A percentile compares a stretch with the other conserved stretches of the same genome.
Conservation (phyloP, 2,329 filamentous ascomycete species). For the Juglanconis oblonga region DNA sequence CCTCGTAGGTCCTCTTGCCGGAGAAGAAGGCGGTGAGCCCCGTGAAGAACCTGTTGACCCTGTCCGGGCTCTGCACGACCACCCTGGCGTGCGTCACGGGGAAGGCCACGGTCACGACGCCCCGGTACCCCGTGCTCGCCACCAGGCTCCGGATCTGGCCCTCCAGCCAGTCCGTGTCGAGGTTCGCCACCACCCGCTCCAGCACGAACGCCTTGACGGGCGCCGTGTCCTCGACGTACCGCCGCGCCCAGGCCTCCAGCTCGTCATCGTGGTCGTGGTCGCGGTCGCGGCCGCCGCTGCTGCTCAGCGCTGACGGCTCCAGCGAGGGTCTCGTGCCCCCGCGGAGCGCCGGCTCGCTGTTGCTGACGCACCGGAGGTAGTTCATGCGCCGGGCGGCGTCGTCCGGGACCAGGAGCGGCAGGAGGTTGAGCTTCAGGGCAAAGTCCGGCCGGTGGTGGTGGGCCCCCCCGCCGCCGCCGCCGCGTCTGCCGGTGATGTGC, state of each 20-base stretch:
- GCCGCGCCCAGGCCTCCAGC: constrained; percentile 48
- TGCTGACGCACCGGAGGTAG: constrained; percentile 50
- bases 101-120: constrained; percentile 46
- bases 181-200: constrained; percentile 51
- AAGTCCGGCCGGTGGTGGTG: constrained; percentile 46
- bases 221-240: constrained; percentile 44
- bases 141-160: constrained; percentile 51
- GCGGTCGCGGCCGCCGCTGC: too few relatives aligned
- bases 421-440: constrained; percentile 51
- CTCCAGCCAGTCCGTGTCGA: constrained; percentile 54
- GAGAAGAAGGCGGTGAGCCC: constrained; percentile 49
- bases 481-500: constrained; percentile 44
- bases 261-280: constrained; percentile 28
- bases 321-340: constrained; percentile 42
- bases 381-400: constrained; percentile 43
- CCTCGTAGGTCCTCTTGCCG: constrained; percentile 53
- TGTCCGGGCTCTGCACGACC: constrained; percentile 49
- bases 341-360: constrained; percentile 48
- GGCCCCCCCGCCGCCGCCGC: constrained; percentile 28
- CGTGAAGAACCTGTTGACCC: constrained; percentile 52
- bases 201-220: constrained; percentile 48
- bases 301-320: constrained; percentile 27
- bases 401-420: constrained; percentile 50
- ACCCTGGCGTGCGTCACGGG: constrained; percentile 48
- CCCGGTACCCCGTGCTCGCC: constrained; percentile 47